Evolutionary conservation across 208 protist species (phyloP).

Genomic region (Trypanosoma cruzi): DNA sequence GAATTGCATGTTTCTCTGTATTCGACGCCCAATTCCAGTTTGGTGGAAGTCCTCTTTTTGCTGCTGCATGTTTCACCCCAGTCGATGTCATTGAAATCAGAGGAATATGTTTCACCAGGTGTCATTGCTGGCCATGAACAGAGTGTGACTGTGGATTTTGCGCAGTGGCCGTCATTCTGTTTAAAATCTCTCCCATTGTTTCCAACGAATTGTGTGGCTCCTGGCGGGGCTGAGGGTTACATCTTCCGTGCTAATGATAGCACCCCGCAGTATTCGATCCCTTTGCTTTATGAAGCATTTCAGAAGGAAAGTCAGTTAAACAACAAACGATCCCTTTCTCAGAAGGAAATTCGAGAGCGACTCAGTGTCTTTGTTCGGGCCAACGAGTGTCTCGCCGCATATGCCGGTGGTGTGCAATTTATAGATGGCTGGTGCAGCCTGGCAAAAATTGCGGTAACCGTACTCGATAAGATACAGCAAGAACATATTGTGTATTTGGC

Average conservation of each 20-base stretch:
- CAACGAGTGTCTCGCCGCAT: slow-evolving; percentile 78
- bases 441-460: slow-evolving; percentile 44
- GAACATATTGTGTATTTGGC: slow-evolving; percentile 52
- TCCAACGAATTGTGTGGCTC: slow-evolving; percentile 40
- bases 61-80: slow-evolving; percentile 33
- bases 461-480: slow-evolving; percentile 41
- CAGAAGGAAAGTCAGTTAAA: slow-evolving; percentile 44
- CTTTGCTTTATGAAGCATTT: slow-evolving; percentile 47
- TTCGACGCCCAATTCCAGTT: slow-evolving; percentile 40
- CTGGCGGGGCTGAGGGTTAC: slow-evolving; percentile 46
- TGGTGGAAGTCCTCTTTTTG: slow-evolving; percentile 45
- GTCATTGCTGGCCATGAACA: not conserved
- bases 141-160: slow-evolving; percentile 36
- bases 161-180: slow-evolving; percentile 62
- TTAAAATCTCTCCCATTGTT: slow-evolving; percentile 59
- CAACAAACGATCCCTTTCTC: slow-evolving; percentile 39
- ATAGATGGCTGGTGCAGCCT: slow-evolving; percentile 80
- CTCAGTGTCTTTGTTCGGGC: slow-evolving; percentile 64
- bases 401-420: slow-evolving; percentile 70
- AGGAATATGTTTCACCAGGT: not conserved
- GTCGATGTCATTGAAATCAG: not conserved
- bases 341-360: slow-evolving; percentile 42
- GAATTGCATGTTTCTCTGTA: slow-evolving; percentile 37
- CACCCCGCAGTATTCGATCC: slow-evolving; percentile 77
- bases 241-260: slow-evolving; percentile 54